Percentiles rank a stretch among this genome's conserved stretches.
These are phyloP conservation scores for Albugo laibachii DNA, from an alignment of 352 stramenopile genomes.

Conservation along the genomic window DNA sequence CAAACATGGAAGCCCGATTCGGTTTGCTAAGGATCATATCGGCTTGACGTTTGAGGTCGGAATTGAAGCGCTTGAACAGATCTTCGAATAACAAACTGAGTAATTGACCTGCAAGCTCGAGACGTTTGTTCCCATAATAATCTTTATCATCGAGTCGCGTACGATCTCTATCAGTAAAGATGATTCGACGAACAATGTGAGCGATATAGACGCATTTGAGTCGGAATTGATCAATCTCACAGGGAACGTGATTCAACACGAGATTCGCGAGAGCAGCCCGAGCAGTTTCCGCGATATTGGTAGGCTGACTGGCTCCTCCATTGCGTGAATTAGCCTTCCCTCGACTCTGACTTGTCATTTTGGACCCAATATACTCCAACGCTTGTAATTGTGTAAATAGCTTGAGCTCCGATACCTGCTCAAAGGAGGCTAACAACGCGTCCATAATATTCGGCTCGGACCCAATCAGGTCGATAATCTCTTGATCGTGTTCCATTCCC, in stretches of 20 bases:
- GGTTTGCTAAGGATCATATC: slow-evolving; percentile 96
- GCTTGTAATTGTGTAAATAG: slow-evolving; percentile 92
- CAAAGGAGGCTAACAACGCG: slow-evolving; percentile 87
- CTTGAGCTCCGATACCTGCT: slow-evolving; percentile 89
- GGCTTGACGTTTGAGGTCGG: slow-evolving; percentile 93
- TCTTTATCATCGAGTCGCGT: slow-evolving; percentile 95
- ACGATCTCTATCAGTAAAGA: slow-evolving; percentile 74
- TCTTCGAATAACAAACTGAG: slow-evolving; percentile 98
- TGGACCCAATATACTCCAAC: slow-evolving; percentile 92
- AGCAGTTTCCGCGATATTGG: slow-evolving; percentile 84
- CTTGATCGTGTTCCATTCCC: slow-evolving; percentile 95
- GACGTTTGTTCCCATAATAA: slow-evolving; percentile 99
- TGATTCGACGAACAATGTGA: slow-evolving; percentile 90
- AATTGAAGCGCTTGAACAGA: slow-evolving; percentile 97
- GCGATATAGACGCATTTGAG: slow-evolving; percentile 96
- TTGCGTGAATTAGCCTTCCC: background rate
- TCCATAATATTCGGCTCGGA: slow-evolving; percentile 89
- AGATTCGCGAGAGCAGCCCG: slow-evolving; percentile 94
- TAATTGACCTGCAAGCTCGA: slow-evolving; percentile 97
- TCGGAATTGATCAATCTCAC: slow-evolving; percentile 93
- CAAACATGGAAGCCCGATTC: slow-evolving; percentile 94
- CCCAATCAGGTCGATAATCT: slow-evolving; percentile 93
- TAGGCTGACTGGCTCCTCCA: slow-evolving; percentile 40
- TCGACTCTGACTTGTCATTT: slow-evolving; percentile 53
- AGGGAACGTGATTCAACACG: slow-evolving; percentile 97